Percentiles rank a stretch among this genome's conserved stretches.
phyloP scores from a whole-genome alignment of 2,329 filamentous ascomycete genomes.

The Cytospora schulzeri region DNA sequence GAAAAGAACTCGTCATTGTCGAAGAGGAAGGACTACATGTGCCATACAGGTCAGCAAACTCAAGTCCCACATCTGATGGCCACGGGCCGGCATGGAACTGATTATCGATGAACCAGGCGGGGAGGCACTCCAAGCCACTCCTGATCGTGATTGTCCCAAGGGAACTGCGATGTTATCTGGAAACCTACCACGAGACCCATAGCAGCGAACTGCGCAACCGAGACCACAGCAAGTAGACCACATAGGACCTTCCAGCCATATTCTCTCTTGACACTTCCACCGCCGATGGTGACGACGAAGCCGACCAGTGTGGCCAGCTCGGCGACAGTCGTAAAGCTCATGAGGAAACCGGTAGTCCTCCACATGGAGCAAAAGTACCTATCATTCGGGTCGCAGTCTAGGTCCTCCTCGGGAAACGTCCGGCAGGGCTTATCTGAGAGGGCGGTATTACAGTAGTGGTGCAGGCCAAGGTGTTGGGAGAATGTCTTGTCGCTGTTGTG shows the following conservation, averaged over 20 bases:
- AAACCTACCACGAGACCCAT: slow-evolving; percentile 80
- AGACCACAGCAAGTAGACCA: slow-evolving; percentile 65
- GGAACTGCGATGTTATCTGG: neutral
- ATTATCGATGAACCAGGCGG: neutral
- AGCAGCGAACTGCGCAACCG: slow-evolving; percentile 70
- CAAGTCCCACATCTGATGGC: neutral
- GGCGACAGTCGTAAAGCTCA: slow-evolving; percentile 77
- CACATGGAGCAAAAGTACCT: slow-evolving; percentile 89
- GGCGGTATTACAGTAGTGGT: slow-evolving; percentile 75
- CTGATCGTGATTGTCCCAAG: neutral
- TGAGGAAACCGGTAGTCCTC: slow-evolving; percentile 84
- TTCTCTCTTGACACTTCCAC: slow-evolving; percentile 79
- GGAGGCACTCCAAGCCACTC: neutral
- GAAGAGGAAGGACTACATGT: slow-evolving; percentile 72
- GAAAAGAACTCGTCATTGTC: slow-evolving; percentile 83
- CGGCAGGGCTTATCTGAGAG: slow-evolving; percentile 56
- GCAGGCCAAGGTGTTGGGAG: slow-evolving; percentile 72
- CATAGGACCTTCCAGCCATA: slow-evolving; percentile 79
- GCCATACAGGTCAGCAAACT: slow-evolving; percentile 15
- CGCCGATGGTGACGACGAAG: slow-evolving; percentile 75
- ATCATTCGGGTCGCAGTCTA: slow-evolving; percentile 64
- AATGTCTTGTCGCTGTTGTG: slow-evolving; percentile 47
- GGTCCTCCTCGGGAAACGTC: slow-evolving; percentile 66
- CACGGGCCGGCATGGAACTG: neutral
- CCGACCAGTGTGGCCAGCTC: slow-evolving; percentile 80